These are phyloP conservation scores for Euphorbia peplus DNA, from an alignment of 345 rosid genomes.

Conservation along the genomic window DNA sequence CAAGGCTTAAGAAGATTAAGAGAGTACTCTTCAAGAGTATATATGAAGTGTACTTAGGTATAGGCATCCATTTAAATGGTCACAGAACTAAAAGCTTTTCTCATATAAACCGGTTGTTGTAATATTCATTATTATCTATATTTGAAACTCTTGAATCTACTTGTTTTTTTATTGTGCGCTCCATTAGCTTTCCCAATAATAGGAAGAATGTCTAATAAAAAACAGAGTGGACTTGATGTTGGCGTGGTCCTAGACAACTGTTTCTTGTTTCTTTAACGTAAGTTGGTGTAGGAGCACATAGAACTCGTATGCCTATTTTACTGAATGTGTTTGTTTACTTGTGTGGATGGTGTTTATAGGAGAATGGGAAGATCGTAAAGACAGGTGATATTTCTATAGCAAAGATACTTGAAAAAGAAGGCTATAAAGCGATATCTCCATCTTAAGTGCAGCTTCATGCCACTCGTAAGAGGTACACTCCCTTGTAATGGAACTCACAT, in stretches of 20 bases:
- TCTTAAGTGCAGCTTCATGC: constrained; percentile 14
- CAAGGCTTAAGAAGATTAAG: neutral
- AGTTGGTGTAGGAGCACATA: neutral
- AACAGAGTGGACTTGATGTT: neutral
- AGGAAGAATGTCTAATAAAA: too few relatives aligned
- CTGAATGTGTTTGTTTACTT: constrained; percentile 1
- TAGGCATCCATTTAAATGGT: neutral
- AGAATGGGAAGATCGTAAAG: constrained; percentile 77
- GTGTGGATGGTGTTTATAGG: constrained; percentile 38
- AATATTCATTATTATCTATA: neutral
- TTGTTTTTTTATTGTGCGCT: neutral
- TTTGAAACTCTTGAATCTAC: constrained; percentile 1
- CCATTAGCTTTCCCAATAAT: neutral
- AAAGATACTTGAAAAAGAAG: constrained; percentile 68
- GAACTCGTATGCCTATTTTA: neutral
- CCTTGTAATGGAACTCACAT: neutral
- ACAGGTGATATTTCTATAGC: constrained; percentile 82
- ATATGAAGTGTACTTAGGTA: neutral
- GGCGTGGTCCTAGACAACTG: neutral
- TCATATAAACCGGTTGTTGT: neutral
- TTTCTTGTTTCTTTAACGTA: neutral
- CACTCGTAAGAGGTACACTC: neutral
- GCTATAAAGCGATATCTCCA: constrained; percentile 69
- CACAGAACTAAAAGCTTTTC: neutral
- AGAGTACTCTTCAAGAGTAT: neutral